Evolutionary conservation across 768 basidiomycete genomes (phyloP).

Genomic region (Mycena belliarum): DNA sequence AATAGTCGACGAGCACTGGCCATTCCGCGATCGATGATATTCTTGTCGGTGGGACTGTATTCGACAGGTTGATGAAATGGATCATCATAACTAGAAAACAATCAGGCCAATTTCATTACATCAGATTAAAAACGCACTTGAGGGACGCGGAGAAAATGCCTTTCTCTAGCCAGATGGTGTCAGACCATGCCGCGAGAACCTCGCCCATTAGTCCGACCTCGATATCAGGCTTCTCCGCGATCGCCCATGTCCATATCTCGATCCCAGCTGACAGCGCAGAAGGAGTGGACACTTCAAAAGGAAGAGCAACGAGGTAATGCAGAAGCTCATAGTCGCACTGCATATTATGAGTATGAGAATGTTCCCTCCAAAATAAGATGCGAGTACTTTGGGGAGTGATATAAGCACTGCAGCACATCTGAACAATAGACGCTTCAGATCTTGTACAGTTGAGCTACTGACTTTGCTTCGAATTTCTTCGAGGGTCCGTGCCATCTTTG

Average conservation of each 20-base stretch:
- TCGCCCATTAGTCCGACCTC: slow-evolving; percentile 87
- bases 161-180: slow-evolving; percentile 71
- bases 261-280: slow-evolving; percentile 83
- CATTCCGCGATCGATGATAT: slow-evolving; percentile 71
- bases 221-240: slow-evolving; percentile 78
- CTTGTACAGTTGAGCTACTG: slow-evolving; percentile 74
- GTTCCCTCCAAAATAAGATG: neutral
- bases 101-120: neutral
- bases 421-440: slow-evolving; percentile 83
- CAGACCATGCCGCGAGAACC: slow-evolving; percentile 84
- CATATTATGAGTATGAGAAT: neutral
- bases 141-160: slow-evolving; percentile 83
- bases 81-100: slow-evolving; percentile 69
- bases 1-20: slow-evolving; percentile 73
- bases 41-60: slow-evolving; percentile 90
- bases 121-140: slow-evolving; percentile 58
- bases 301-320: slow-evolving; percentile 83
- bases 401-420: slow-evolving; percentile 84
- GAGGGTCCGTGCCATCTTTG: slow-evolving; percentile 65
- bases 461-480: slow-evolving; percentile 71
- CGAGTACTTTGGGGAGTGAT: slow-evolving; percentile 57
- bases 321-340: slow-evolving; percentile 86
- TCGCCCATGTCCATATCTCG: slow-evolving; percentile 96
- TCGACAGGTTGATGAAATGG: slow-evolving; percentile 85
- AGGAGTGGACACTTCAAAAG: slow-evolving; percentile 88